Conservation (phyloP, 768 basidiomycete species). For the Melanogaster broomeanus region DNA sequence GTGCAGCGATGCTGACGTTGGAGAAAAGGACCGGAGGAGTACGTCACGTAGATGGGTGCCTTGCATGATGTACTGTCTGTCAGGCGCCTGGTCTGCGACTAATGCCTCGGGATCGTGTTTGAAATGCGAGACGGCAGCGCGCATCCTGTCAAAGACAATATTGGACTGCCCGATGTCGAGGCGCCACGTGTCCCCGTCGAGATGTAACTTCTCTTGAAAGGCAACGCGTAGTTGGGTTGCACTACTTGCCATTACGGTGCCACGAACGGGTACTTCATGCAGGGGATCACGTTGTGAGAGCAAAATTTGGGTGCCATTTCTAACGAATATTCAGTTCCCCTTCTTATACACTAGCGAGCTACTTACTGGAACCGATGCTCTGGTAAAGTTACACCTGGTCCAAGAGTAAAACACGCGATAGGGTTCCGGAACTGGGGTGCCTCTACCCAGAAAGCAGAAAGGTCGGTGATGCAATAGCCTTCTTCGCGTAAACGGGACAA, state of each 20-base stretch:
- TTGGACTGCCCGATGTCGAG: constrained; percentile 73
- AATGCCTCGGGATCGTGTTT: constrained; percentile 51
- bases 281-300: constrained; percentile 66
- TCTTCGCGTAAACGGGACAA: constrained; percentile 59
- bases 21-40: constrained; percentile 59
- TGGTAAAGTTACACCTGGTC: constrained; percentile 63
- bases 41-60: constrained; percentile 77
- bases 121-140: constrained; percentile 59
- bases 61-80: constrained; percentile 55
- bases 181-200: constrained; percentile 54
- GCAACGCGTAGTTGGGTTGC: constrained; percentile 56
- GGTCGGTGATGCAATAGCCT: constrained; percentile 69
- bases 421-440: constrained; percentile 64
- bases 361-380: constrained; percentile 74
- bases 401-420: constrained; percentile 63
- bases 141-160: constrained; percentile 69
- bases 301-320: constrained; percentile 70
- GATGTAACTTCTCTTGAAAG: constrained; percentile 52
- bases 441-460: constrained; percentile 70
- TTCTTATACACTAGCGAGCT: neutral
- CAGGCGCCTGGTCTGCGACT: constrained; percentile 34
- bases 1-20: constrained; percentile 22
- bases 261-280: constrained; percentile 51
- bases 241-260: constrained; percentile 52
- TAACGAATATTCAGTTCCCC: constrained; percentile 29